These are phyloP conservation scores for Colletotrichum gloeosporioides DNA, from an alignment of 2,329 filamentous ascomycete species.

Conservation along the genomic window DNA sequence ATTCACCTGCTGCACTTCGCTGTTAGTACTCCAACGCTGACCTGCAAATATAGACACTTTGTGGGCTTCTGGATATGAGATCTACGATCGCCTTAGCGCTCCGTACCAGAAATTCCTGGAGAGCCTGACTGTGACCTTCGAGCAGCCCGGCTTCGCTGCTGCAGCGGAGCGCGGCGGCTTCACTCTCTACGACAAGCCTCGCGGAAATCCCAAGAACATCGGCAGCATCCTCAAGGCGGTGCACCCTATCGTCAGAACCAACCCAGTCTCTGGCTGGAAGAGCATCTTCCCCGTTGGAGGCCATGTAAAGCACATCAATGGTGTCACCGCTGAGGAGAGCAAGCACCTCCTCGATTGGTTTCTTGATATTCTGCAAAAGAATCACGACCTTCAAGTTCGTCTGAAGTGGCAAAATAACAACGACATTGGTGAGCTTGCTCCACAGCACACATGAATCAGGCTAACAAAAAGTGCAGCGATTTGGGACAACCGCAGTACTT, in stretches of 20 bases:
- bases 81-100: slow-evolving; percentile 60
- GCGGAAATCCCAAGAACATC: slow-evolving; percentile 47
- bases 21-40: background rate
- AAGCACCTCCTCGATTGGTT: slow-evolving; percentile 46
- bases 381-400: slow-evolving; percentile 55
- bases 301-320: slow-evolving; percentile 48
- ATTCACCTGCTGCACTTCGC: too few relatives aligned
- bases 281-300: slow-evolving; percentile 46
- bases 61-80: slow-evolving; percentile 67
- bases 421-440: slow-evolving; percentile 34
- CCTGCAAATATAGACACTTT: slow-evolving; percentile 50
- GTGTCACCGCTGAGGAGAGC: slow-evolving; percentile 46
- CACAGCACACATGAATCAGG: background rate
- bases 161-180: slow-evolving; percentile 36
- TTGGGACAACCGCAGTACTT: slow-evolving; percentile 66
- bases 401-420: slow-evolving; percentile 50
- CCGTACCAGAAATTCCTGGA: slow-evolving; percentile 59
- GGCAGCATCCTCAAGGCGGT: slow-evolving; percentile 51
- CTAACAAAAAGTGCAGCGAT: slow-evolving; percentile 42
- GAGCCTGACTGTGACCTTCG: slow-evolving; percentile 52
- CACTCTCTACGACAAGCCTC: slow-evolving; percentile 35
- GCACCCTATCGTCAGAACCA: slow-evolving; percentile 64
- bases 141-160: slow-evolving; percentile 40
- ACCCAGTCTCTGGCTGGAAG: slow-evolving; percentile 69
- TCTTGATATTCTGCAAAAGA: slow-evolving; percentile 44